Evolutionary conservation across 2,329 filamentous ascomycete genomes (phyloP).

Genomic region (Trichophyton simii): DNA sequence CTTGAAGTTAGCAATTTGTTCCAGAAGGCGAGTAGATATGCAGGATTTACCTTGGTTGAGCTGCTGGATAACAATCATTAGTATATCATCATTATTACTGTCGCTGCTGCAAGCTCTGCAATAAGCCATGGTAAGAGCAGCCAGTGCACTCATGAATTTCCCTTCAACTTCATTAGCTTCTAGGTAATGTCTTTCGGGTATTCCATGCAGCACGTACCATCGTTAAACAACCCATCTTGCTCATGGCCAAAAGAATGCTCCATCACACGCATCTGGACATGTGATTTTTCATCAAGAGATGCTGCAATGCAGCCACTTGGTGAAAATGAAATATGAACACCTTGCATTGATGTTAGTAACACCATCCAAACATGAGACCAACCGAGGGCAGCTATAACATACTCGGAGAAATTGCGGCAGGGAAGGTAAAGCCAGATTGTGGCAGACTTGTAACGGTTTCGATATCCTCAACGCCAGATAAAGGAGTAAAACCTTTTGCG

Average conservation of each 20-base stretch:
- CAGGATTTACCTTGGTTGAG: conserved; percentile 22
- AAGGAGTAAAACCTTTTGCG: conserved; percentile 55
- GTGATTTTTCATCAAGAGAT: conserved; percentile 27
- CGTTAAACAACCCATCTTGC: conserved; percentile 24
- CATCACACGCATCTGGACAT: conserved; percentile 28
- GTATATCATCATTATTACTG: conserved; percentile 55
- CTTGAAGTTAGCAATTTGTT: not conserved
- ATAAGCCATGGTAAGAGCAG: conserved; percentile 46
- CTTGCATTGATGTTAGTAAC: conserved; percentile 14
- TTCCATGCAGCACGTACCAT: conserved; percentile 20
- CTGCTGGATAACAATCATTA: conserved; percentile 51
- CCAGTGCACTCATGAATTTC: conserved; percentile 43
- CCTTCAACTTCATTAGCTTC: conserved; percentile 15
- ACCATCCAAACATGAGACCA: not conserved
- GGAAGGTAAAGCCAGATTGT: conserved; percentile 66
- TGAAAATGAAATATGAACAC: conserved; percentile 31
- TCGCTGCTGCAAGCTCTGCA: conserved; percentile 37
- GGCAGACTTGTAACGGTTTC: conserved; percentile 56
- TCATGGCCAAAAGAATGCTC: conserved; percentile 30
- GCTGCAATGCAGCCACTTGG: conserved; percentile 33
- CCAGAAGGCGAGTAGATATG: not conserved
- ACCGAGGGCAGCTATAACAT: not conserved
- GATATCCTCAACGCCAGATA: conserved; percentile 52
- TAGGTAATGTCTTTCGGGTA: not conserved
- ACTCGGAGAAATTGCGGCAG: conserved; percentile 50